Base-by-base conservation (phyloP, 2,329 filamentous ascomycete genomes). In the Sarocladium brachiariae region DNA sequence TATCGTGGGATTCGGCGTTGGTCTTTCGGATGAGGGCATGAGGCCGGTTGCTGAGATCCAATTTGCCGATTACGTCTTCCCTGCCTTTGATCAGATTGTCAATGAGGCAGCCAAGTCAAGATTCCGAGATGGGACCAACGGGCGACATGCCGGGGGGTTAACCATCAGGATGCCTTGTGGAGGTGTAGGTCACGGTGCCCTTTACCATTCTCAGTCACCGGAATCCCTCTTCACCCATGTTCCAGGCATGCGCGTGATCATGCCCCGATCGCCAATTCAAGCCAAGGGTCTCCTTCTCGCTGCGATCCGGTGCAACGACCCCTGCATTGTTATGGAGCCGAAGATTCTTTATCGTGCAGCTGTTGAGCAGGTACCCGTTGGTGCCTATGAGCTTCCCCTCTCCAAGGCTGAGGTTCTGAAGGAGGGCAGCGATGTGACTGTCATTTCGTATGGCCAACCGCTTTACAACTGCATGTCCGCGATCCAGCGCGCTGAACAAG, bases 51-150 rank as follows among this genome's bases (percentile, higher is more conserved):
- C 92, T 1, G 93, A 99, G 72, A 90, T 96, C 51, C 91, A 96
- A 65, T 96, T 96, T 63, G 91, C 91, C 53, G 91, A 96, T 65
- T 96, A 96, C 65, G 84, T 96, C 50, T 96, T 84, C 65, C 91
- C 91, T 2, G 90, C 91, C 0, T 96, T 95, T 61, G 90, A 96
- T 62, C 90, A 96, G 71, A 78, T 96, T 27, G 89, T 96, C 62
- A 96, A 96, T 61, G 90, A 96, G 69, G 90, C 88, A 0, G 88
- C 89, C 54, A 96, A 96, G 69, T 86, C 87, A 61, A 77, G 91
- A 51, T 96, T 89, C 66, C 78, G 90, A 46, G 85, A 86, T 47
- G 82, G 81, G 0, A 55, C 61, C 16, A 74, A 74, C 49, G 77
- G 77, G 1, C 69, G 78, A 50, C 76, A 80, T 62, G 84, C 78